Conservation (phyloP, 2,329 filamentous ascomycete species). For the Geosmithia morbida region DNA sequence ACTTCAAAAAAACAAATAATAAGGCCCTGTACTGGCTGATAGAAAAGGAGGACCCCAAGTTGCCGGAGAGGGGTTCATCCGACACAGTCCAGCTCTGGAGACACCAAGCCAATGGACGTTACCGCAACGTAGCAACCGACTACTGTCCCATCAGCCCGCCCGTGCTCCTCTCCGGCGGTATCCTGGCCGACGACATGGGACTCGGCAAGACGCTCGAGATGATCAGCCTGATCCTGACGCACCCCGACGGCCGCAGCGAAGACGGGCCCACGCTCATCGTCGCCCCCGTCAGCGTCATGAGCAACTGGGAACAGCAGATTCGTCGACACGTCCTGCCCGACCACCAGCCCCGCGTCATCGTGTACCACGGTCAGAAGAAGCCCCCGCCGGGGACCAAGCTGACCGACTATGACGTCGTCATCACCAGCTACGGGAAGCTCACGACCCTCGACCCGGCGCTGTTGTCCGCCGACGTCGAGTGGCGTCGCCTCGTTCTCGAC, state of each 20-base stretch:
- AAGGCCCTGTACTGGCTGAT: slow-evolving; percentile 75
- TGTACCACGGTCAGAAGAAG: slow-evolving; percentile 57
- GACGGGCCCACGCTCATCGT: slow-evolving; percentile 61
- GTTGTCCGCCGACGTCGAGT: slow-evolving; percentile 32
- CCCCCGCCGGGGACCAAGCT: slow-evolving; percentile 39
- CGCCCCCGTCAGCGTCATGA: slow-evolving; percentile 75
- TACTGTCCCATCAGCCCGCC: slow-evolving; percentile 46
- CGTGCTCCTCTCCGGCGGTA: slow-evolving; percentile 60
- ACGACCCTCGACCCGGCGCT: slow-evolving; percentile 39
- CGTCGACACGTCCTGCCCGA: slow-evolving; percentile 52
- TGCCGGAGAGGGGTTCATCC: slow-evolving; percentile 42
- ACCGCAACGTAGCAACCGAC: slow-evolving; percentile 47
- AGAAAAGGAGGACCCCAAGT: slow-evolving; percentile 55
- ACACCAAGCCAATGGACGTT: slow-evolving; percentile 28
- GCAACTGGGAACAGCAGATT: slow-evolving; percentile 77
- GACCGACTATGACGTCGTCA: slow-evolving; percentile 55
- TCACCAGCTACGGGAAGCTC: slow-evolving; percentile 74
- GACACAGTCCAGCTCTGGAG: slow-evolving; percentile 68
- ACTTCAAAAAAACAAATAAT: slow-evolving; percentile 8
- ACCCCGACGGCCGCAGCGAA: slow-evolving; percentile 13
- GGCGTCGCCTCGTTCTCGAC: slow-evolving; percentile 69
- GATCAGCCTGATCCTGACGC: slow-evolving; percentile 56
- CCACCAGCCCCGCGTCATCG: slow-evolving; percentile 49
- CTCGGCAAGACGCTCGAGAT: slow-evolving; percentile 58
- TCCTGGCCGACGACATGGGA: slow-evolving; percentile 40